Evolutionary conservation across 225 moss, liverwort and hornwort genomes (phyloP).

Genomic region (Anthoceros angustus): DNA sequence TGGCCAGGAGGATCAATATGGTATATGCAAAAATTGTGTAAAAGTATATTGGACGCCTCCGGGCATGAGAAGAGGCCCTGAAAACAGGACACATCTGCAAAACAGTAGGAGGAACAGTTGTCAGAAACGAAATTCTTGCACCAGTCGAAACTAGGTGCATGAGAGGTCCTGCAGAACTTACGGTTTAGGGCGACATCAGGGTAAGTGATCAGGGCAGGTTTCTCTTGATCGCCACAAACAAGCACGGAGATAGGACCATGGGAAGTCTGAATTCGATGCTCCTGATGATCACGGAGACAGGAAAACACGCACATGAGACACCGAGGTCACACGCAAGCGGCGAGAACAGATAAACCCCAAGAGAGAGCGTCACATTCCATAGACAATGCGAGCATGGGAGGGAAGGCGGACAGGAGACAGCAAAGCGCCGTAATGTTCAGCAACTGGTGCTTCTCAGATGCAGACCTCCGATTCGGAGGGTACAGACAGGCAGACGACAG

Average conservation of each 20-base stretch:
- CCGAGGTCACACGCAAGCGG: not conserved
- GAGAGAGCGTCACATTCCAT: no score
- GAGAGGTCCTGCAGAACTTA: slow-evolving; percentile 17
- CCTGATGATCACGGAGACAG: slow-evolving; percentile 25
- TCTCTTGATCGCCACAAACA: slow-evolving; percentile 74
- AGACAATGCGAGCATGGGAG: no score
- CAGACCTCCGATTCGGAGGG: no score
- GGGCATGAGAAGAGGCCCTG: slow-evolving; percentile 80
- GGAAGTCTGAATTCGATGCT: slow-evolving; percentile 66
- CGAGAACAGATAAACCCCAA: no score
- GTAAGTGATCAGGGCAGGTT: slow-evolving; percentile 85
- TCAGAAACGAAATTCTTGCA: not conserved
- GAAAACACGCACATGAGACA: not conserved
- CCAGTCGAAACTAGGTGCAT: not conserved
- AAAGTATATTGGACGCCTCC: slow-evolving; percentile 63
- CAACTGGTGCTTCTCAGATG: no score
- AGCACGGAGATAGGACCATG: slow-evolving; percentile 77
- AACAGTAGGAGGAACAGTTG: not conserved
- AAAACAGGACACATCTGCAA: slow-evolving; percentile 66
- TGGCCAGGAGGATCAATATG: slow-evolving; percentile 91
- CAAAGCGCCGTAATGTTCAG: no score
- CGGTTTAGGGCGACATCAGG: slow-evolving; percentile 86
- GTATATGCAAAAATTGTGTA: slow-evolving; percentile 92
- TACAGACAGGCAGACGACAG: no score
- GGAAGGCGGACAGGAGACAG: no score